phyloP scores from a whole-genome alignment of 441 rosid genomes.

The Croton setiger region DNA sequence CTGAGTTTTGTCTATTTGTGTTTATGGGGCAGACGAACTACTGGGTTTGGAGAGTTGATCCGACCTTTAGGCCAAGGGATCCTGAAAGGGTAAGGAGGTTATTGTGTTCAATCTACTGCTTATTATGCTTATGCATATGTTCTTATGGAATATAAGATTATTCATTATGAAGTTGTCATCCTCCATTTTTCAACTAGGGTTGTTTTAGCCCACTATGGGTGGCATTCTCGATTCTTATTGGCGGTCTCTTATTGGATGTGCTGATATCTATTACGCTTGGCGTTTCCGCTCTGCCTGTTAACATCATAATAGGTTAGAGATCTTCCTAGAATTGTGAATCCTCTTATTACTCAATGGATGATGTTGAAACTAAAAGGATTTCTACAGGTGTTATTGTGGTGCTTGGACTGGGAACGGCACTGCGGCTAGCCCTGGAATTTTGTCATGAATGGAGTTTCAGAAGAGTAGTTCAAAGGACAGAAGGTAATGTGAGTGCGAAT shows the following conservation, averaged over 20 bases:
- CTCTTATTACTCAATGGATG: neutral
- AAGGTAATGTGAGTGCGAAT: slow-evolving; percentile 44
- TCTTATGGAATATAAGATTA: neutral
- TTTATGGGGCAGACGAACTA: slow-evolving; percentile 51
- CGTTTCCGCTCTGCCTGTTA: slow-evolving; percentile 77
- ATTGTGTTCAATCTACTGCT: neutral
- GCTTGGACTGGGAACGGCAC: slow-evolving; percentile 85
- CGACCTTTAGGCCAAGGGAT: slow-evolving; percentile 54
- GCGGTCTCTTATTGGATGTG: slow-evolving; percentile 81
- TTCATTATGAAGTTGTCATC: neutral
- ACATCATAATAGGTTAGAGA: slow-evolving; percentile 69
- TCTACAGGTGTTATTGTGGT: slow-evolving; percentile 73
- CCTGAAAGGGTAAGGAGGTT: slow-evolving; percentile 51
- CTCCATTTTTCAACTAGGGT: slow-evolving; percentile 40
- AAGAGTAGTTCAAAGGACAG: slow-evolving; percentile 67
- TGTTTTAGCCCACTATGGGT: slow-evolving; percentile 90
- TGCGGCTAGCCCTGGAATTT: slow-evolving; percentile 72
- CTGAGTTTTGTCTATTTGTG: slow-evolving; percentile 16
- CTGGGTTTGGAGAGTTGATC: slow-evolving; percentile 84
- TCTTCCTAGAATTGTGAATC: neutral
- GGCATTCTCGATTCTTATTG: slow-evolving; percentile 84
- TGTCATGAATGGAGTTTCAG: slow-evolving; percentile 80
- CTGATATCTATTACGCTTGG: slow-evolving; percentile 82
- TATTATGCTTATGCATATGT: neutral
- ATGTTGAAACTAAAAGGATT: neutral